These are phyloP conservation scores for Ulota crispa DNA, from an alignment of 225 moss, liverwort and hornwort species.

Conservation along the genomic window DNA sequence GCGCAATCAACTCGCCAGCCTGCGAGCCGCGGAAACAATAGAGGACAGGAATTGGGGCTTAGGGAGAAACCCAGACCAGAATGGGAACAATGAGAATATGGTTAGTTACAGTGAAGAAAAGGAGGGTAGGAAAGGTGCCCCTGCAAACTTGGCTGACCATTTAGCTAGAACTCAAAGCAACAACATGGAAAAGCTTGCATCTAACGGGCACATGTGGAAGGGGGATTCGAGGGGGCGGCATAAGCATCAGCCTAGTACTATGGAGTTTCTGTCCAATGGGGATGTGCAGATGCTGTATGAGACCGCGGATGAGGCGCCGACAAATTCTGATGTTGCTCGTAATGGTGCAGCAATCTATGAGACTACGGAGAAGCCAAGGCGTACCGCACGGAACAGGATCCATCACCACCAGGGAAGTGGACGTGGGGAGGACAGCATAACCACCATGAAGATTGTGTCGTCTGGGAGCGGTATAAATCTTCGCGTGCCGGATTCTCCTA, in stretches of 20 bases:
- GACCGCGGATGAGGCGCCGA: conserved; percentile 21
- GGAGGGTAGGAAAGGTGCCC: conserved; percentile 24
- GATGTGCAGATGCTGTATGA: conserved; percentile 42
- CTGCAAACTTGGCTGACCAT: conserved; percentile 17
- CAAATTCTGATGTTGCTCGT: conserved; percentile 9
- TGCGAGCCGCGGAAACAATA: conserved; percentile 19
- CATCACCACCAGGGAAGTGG: conserved; percentile 32
- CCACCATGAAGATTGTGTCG: conserved; percentile 21
- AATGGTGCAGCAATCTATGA: conserved; percentile 25
- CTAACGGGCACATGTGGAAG: conserved; percentile 29
- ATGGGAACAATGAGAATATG: conserved; percentile 18
- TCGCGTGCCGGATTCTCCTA: conserved; percentile 35
- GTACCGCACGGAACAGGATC: conserved; percentile 28
- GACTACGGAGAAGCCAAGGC: conserved; percentile 31
- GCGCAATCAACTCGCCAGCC: conserved; percentile 26
- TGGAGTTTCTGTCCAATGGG: conserved; percentile 25
- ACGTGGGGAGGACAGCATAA: conserved; percentile 29
- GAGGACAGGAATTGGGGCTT: conserved; percentile 27
- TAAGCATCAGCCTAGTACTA: conserved; percentile 20
- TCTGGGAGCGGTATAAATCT: conserved; percentile 20
- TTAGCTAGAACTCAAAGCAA: conserved; percentile 26
- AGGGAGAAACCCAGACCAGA: conserved; percentile 16
- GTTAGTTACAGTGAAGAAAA: conserved; percentile 11
- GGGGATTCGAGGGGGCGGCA: conserved; percentile 22
- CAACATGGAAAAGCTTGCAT: conserved; percentile 30